Base-by-base conservation (phyloP, 345 rosid genomes). In the Kernera saxatilis region DNA sequence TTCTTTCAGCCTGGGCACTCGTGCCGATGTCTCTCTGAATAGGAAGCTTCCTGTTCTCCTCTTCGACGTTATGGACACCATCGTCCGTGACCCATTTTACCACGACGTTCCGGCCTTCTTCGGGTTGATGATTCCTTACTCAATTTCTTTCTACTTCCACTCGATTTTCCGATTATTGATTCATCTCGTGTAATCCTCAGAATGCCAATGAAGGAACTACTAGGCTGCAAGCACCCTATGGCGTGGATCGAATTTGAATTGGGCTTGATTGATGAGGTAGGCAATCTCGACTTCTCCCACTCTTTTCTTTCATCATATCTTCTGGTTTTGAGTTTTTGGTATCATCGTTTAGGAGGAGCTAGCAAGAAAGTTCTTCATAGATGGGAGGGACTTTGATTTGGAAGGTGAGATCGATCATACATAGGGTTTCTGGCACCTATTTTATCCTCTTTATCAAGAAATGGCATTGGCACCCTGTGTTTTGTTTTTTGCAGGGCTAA, bases 81-180 rank as follows among this genome's bases (percentile, higher is more conserved):
- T 91, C 54, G 98, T 93, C 79, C 96, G 92, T 37, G 98, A 93
- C 78, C 98, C 98, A 40, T 93, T 88, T 77, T 86, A 86, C 81
- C 83, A 86, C 10, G 96, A 93, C 48, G 73, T 93, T 72, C 94
- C 98, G 67, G 74, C 86, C 33, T 92, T 90, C 82, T 92, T 92
- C 41, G 84, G 95, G 95, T 92, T 67, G 29, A 6, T 52, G 3
- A n/a, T 2, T 4, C 41, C 32, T 11, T 32, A 25, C 11, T 13
- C 15, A 3, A 14, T 37, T 66, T 9, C 30, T 44, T 45, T 43
- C 12, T n/a, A 3, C 10, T 21, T 30, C 14, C 18, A 11, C 3
- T 62, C 15, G 26, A 71, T 50, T 61, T n/a, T n/a, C n/a, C n/a
- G 50, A 40, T 55, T n/a, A n/a, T n/a, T n/a, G n/a, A n/a, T n/a